Base-by-base conservation (phyloP, 495 filamentous ascomycete genomes). In the Penicillium soppii region DNA sequence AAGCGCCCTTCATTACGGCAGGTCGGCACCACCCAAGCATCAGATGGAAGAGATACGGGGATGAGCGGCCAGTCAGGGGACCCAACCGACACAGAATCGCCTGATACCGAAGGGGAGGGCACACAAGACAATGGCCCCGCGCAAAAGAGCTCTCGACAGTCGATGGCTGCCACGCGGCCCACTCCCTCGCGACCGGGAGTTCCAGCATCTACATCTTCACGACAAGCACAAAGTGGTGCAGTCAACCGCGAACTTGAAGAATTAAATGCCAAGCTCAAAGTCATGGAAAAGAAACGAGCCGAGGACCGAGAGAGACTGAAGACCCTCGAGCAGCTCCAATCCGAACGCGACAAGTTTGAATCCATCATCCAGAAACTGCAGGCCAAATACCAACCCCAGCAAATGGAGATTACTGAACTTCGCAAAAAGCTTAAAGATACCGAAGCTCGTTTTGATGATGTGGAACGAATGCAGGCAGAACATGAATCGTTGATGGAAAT, bases 281-380 rank as follows among this genome's bases (percentile, higher is more conserved):
- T 92, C 7, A 77, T 92, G 62, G 90, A 94, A 57, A 89, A 89
- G 60, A 92, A 94, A 62, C 73, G 90, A 43, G 62, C 80, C 17
- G 91, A 96, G 40, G 91, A 96, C 63, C 78, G 89, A n/a, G 95
- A 97, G 50, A 90, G 87, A 61, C 69, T 96, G 40, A 95, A 91
- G 58, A 73, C 61, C 2, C 63, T 97, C 27, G 91, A 98, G 35
- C 81, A 83, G 51, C 63, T 91, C 29, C 86, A 91, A 59, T 70
- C 79, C 8, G 91, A 97, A 58, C 80, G 87, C 8, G 90, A 96
- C 61, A 89, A 89, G 50, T 95, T 90, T 50, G 89, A 96, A 62
- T 72, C 70, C 2, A 92, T 97, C 56, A 95, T 97, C 32, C 87
- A 95, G 61, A 98, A 94, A 53, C 69, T 98, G 44, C 89, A 94